Conservation (phyloP, 176 grass and related monocot genomes). For the Ampelocalamus luodianensis region DNA sequence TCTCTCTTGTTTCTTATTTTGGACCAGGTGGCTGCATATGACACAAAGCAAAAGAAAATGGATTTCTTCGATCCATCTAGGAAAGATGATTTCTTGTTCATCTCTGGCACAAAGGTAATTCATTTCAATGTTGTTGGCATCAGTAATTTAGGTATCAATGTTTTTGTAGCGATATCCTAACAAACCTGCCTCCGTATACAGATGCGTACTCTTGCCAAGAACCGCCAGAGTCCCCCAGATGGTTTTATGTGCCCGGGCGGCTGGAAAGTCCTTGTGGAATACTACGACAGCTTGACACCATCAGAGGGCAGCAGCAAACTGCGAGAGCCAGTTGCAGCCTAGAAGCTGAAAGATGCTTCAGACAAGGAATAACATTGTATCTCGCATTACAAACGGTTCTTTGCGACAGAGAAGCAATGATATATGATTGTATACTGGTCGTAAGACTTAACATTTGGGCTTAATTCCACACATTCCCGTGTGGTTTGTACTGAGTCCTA, state of each 20-base stretch:
- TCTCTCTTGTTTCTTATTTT: slow-evolving; percentile 40
- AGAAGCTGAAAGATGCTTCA: slow-evolving; percentile 31
- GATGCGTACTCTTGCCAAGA: slow-evolving; percentile 93
- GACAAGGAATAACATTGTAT: slow-evolving; percentile 25
- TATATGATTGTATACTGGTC: slow-evolving; percentile 46
- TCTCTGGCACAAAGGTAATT: slow-evolving; percentile 95
- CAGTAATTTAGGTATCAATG: background rate
- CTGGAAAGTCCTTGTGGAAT: slow-evolving; percentile 91
- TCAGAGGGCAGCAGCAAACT: slow-evolving; percentile 57
- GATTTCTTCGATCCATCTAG: slow-evolving; percentile 94
- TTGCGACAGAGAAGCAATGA: slow-evolving; percentile 49
- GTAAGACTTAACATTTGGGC: slow-evolving; percentile 43
- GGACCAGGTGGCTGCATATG: slow-evolving; percentile 88
- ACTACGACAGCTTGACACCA: slow-evolving; percentile 60
- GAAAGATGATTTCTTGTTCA: slow-evolving; percentile 95
- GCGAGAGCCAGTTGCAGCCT: slow-evolving; percentile 74
- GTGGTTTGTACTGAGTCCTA: slow-evolving; percentile 32
- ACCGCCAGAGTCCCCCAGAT: slow-evolving; percentile 75
- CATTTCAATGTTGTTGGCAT: background rate
- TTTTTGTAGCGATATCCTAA: slow-evolving; percentile 16
- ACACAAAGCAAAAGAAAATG: slow-evolving; percentile 82
- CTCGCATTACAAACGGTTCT: slow-evolving; percentile 35
- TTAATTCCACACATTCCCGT: slow-evolving; percentile 14
- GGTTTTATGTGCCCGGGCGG: slow-evolving; percentile 97
- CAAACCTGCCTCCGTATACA: slow-evolving; percentile 30